Evolutionary conservation across 1,284 basidiomycete species (phyloP), one percentile per base, ranked within the genome.

Genomic region (Microbotryum scabiosae): DNA sequence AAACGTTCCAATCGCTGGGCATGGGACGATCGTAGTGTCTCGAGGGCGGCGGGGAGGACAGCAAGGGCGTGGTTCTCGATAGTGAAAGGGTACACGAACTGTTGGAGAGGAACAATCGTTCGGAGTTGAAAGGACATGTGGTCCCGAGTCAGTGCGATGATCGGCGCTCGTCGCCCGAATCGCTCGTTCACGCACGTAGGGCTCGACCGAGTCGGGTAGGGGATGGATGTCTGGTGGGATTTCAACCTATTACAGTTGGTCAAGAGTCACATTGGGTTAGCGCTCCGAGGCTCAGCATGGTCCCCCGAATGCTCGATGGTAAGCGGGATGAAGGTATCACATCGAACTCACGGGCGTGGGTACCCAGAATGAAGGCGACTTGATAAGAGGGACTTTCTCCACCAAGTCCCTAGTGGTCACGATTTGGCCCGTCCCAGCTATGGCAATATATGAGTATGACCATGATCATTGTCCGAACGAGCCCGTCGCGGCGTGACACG

Each of bases 21-120:
- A 82, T 14, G 86, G 79, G 0, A 83, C 79, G 41, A 87, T 79
- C 1, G 85, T 85, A 20, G 80, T 76, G 60, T 83, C 78, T 9
- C 87, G 84, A 4, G 87, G 80, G 0, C 85, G 81, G 72, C 86
- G 84, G 54, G 88, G 75, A 1, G 84, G 81, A 59, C 61, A 28
- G 60, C 56, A 28, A 92, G 73, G 65, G 90, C 80, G 71, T 93
- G 90, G 0, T 85, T 82, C 72, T 96, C 91, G 56, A 96, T 81
- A 0, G 89, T 87, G 78, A 89, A 93, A 3, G 91, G 91, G 72
- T 96, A 94, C 44, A 88, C 91, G 70, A 94, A 94, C 91, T 96
- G 72, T 20, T 32, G 18, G 53, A 25, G 36, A 18, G 16, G 16
- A 16, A 41, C 16, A 41, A 10, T 41, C 36, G 36, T 28, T 49